phyloP scores from a whole-genome alignment of 257 asterid genomes.

The Penstemon eatonii region DNA sequence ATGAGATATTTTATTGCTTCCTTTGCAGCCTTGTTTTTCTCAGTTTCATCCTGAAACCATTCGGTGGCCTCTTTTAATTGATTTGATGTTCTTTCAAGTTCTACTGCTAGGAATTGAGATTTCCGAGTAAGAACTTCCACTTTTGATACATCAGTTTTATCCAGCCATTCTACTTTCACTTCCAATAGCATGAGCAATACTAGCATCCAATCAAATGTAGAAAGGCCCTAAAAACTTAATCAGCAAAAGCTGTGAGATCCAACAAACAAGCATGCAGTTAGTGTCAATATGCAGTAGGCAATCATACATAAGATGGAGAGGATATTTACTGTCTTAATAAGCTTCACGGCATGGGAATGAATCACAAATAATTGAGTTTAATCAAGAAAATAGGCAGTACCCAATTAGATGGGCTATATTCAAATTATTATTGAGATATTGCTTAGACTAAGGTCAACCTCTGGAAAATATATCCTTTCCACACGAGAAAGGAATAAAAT shows the following conservation, averaged over 20 bases:
- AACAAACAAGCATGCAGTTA: not conserved
- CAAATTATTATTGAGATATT: not conserved
- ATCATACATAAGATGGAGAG: not conserved
- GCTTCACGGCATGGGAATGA: not conserved
- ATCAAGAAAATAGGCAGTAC: not conserved
- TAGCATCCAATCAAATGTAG: conserved; percentile 8
- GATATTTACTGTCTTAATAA: not conserved
- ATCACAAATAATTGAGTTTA: conserved; percentile 1
- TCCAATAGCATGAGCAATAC: conserved; percentile 6
- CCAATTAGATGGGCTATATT: not conserved
- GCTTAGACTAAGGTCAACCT: not conserved
- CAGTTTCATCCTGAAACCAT: conserved; percentile 91
- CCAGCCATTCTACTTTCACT: too few species aligned
- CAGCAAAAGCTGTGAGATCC: not conserved
- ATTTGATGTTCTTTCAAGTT: conserved; percentile 78
- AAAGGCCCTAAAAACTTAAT: conserved; percentile 1
- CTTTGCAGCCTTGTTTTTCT: conserved; percentile 95
- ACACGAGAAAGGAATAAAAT: not conserved
- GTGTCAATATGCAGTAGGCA: not conserved
- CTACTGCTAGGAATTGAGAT: conserved; percentile 82
- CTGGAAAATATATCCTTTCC: not conserved
- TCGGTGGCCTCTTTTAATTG: conserved; percentile 88
- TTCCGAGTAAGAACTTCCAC: conserved; percentile 78
- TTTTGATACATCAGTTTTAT: too few species aligned
- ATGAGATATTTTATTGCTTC: conserved; percentile 80